Evolutionary conservation across 2,329 filamentous ascomycete species (phyloP).

Genomic region (Fusarium pilosicola): DNA sequence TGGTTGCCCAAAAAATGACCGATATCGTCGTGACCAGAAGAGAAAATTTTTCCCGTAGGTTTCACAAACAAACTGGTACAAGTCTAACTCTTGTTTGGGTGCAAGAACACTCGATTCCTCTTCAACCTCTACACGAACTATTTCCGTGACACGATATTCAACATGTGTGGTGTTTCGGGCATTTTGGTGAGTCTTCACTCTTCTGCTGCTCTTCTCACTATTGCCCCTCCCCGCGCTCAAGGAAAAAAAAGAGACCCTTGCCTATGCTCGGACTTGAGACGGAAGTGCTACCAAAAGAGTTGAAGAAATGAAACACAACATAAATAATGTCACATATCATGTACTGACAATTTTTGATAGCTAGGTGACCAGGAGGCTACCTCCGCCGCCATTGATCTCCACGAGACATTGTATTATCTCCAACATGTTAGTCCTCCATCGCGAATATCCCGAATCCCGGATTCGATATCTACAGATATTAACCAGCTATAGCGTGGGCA

Average conservation of each 20-base stretch:
- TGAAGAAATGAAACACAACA: background rate
- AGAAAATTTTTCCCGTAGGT: slow-evolving; percentile 26
- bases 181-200: slow-evolving; percentile 30
- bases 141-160: slow-evolving; percentile 21
- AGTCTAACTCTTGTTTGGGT: slow-evolving; percentile 15
- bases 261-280: slow-evolving; percentile 27
- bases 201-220: slow-evolving; percentile 1
- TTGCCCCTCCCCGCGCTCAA: slow-evolving; percentile 31
- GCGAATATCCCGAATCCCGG: background rate
- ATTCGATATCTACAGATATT: slow-evolving; percentile 15
- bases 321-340: background rate
- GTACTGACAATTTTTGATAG: slow-evolving; percentile 31
- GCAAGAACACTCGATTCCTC: slow-evolving; percentile 11
- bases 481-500: slow-evolving; percentile 72
- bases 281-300: slow-evolving; percentile 22
- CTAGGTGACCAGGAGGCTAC: slow-evolving; percentile 49
- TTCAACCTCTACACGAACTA: background rate
- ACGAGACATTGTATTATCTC: slow-evolving; percentile 77
- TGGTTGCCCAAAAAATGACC: slow-evolving; percentile 30
- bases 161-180: slow-evolving; percentile 37
- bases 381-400: slow-evolving; percentile 70
- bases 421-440: slow-evolving; percentile 56
- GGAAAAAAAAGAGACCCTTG: slow-evolving; percentile 18
- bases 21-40: slow-evolving; percentile 26
- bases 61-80: slow-evolving; percentile 22